These are phyloP conservation scores for Cytospora paraplurivora DNA, from an alignment of 2,329 filamentous ascomycete genomes.

Conservation along the genomic window DNA sequence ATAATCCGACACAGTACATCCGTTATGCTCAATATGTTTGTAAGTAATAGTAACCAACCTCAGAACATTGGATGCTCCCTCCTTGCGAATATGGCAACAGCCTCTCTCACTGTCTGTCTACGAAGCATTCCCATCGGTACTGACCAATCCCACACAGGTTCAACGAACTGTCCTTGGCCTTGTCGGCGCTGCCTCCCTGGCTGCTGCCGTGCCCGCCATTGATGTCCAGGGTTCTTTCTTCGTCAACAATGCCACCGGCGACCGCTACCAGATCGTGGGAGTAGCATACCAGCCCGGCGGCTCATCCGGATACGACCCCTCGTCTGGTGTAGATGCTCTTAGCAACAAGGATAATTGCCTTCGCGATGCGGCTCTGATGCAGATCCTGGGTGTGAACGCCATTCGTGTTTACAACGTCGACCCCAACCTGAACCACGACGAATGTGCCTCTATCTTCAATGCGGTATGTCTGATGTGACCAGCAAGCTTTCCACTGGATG, in stretches of 20 bases:
- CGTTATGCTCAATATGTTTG: constrained; percentile 16
- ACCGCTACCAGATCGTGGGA: constrained; percentile 67
- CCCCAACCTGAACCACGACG: constrained; percentile 66
- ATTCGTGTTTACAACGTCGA: constrained; percentile 72
- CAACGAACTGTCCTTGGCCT: constrained; percentile 13
- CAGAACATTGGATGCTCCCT: background rate
- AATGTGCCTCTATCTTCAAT: constrained; percentile 69
- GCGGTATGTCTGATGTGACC: constrained; percentile 42
- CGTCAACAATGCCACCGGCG: constrained; percentile 59
- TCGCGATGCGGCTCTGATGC: constrained; percentile 67
- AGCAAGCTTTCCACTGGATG: background rate
- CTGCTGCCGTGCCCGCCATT: constrained; percentile 59
- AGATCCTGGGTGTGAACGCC: constrained; percentile 65
- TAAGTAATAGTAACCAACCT: constrained; percentile 8
- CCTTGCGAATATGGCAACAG: background rate
- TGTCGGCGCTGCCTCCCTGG: constrained; percentile 48
- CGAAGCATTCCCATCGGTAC: background rate
- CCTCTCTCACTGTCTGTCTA: background rate
- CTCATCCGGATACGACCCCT: constrained; percentile 61
- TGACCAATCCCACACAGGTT: constrained; percentile 21
- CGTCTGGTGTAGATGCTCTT: constrained; percentile 58
- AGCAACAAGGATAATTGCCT: constrained; percentile 60
- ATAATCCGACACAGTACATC: background rate
- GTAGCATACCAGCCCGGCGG: constrained; percentile 72
- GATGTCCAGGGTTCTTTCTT: constrained; percentile 60